A percentile compares a stretch with the other conserved stretches of the same genome.
phyloP scores from a whole-genome alignment of 2,329 filamentous ascomycete species.

The Ascochyta pisi region DNA sequence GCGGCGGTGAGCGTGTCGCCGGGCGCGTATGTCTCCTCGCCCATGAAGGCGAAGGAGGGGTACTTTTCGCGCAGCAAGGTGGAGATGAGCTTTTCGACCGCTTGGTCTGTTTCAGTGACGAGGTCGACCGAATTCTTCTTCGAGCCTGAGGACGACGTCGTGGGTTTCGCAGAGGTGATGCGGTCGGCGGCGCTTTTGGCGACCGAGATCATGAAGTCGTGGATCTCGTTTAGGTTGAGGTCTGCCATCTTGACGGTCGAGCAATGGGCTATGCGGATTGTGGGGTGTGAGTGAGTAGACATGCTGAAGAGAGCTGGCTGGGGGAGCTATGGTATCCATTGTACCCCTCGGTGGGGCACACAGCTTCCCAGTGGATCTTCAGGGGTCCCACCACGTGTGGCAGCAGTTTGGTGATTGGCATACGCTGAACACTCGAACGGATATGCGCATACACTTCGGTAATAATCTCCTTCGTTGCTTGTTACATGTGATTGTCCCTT shows the following conservation, averaged over 20 bases:
- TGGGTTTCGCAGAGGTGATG: conserved; percentile 55
- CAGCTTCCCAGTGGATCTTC: conserved; percentile 10
- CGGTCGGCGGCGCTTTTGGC: conserved; percentile 56
- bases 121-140: conserved; percentile 66
- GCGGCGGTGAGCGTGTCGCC: conserved; percentile 67
- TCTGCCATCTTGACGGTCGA: conserved; percentile 37
- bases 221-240: conserved; percentile 55
- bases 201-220: conserved; percentile 56
- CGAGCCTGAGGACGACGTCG: conserved; percentile 49
- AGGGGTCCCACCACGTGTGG: conserved; percentile 16
- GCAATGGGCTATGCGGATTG: neutral
- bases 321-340: conserved; percentile 1
- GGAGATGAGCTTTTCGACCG: conserved; percentile 65
- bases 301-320: neutral
- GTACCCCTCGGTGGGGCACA: conserved; percentile 19
- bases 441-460: neutral
- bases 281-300: neutral
- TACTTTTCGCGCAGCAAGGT: conserved; percentile 58
- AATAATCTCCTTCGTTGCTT: neutral
- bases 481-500: neutral
- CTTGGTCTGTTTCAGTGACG: conserved; percentile 69
- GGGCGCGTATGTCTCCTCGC: conserved; percentile 69
- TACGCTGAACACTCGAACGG: neutral
- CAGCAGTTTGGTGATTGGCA: neutral
- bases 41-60: conserved; percentile 59